Base-by-base conservation (phyloP, 75 land plant species). In the Pinus taeda region DNA sequence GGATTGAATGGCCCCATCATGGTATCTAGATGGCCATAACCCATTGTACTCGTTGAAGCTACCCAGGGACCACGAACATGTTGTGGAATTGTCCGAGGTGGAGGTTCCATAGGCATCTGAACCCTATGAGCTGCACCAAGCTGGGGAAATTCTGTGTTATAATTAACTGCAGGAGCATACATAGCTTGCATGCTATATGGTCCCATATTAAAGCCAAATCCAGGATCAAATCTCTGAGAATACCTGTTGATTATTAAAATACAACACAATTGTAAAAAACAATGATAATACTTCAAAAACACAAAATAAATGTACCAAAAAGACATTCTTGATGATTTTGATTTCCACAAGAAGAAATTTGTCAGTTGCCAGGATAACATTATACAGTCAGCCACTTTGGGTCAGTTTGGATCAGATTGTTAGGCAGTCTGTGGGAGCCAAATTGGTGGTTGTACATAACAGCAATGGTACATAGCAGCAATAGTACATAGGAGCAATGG, bases 61-160 rank as follows among this genome's bases (percentile, higher is more conserved):
- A 75, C 69, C 95, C 95, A 93, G 36, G 91, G 83, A 61, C 83
- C 85, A 59, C 84, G 89, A 20, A 84, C 26, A 60, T 86, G 91
- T 59, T 81, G 93, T 24, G 88, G 84, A 66, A 86, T 74, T 22
- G 89, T 78, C 14, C 80, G 76, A 76, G 84, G 80, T 21, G 86
- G 87, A 57, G 84, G 90, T n/a, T 95, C 98, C 63, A 89, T 45
- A 76, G 90, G 76, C 56, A 91, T 69, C 74, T 91, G 94, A 67
- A 89, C 86, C 77, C 92, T 84, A 18, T 86, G 90, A 30, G 79
- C 57, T 74, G 76, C 78, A 56, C 95, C 95, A 76, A 97, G 92
- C 79, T 97, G 99, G 5, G 99, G 99, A 81, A 97, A 97, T 71
- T 97, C 98, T 37, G 99, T 95, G 71, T 95, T 93, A 77, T 97